Evolutionary conservation across 495 filamentous ascomycete genomes (phyloP), one percentile per base, ranked within the genome.

Genomic region (Penicillium malachiteum): DNA sequence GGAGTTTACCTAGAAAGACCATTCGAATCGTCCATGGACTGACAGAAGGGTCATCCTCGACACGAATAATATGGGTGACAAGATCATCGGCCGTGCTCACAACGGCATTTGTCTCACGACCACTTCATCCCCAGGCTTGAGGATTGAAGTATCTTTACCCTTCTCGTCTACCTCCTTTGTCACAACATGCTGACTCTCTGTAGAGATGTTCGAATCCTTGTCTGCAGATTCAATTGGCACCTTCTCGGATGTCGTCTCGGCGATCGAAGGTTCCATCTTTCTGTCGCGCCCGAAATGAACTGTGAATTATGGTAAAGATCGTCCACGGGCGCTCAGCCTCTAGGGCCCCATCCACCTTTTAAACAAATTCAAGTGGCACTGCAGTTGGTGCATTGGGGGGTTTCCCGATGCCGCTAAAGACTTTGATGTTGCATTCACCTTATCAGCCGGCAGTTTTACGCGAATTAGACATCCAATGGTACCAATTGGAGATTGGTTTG

Each of bases 41-140:
- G 33, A 69, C 34, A 39, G 56, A 56, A 8, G 70, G 70, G 44
- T 73, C 59, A 56, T 73, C 70, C 32, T 72, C 64, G 9, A 69
- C 60, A 21, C 65, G 54, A 14, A 73, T 57, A 18, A 68, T 58
- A 16, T 72, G 60, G 14, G 68, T 71, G 48, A 71, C 56, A 9
- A 72, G 47, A 17, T 71, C 66, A 39, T 64, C 56, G 42, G 69
- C 60, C 9, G 34, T 37, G 7, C 34, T 37, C 1, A 37, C 34
- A 37, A 37, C 34, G 12, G 12, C 12, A 37, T 37, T n/a, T 37
- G 8, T 37, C 34, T 2, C 34, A 13, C 1, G 7, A 13, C 12
- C 12, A 37, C 9, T 13, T 37, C 34, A 9, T 37, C 34, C 5
- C 34, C 34, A 37, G 7, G 9, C 34, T 9, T 9, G 34, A 5